A percentile compares a stretch with the other conserved stretches of the same genome.
These are phyloP conservation scores for Grifola frondosa DNA, from an alignment of 1,284 basidiomycete genomes.

Conservation along the genomic window DNA sequence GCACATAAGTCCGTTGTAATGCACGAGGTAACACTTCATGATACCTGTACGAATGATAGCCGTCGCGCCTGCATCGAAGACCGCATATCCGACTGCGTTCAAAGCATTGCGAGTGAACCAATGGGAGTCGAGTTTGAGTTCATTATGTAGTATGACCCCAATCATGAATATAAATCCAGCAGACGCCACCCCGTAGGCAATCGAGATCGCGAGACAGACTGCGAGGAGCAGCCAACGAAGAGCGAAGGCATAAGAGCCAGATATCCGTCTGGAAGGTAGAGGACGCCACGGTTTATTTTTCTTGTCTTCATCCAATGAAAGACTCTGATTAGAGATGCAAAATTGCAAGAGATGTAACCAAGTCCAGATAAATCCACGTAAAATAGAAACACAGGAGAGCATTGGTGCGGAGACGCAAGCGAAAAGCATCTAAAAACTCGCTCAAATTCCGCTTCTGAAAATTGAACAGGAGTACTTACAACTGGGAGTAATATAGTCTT, in stretches of 20 bases:
- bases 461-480: constrained; percentile 24
- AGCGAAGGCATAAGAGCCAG: constrained; percentile 28
- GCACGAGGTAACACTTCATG: constrained; percentile 1
- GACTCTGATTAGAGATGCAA: constrained; percentile 43
- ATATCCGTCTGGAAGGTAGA: constrained; percentile 41
- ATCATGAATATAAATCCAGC: constrained; percentile 31
- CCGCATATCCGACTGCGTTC: constrained; percentile 34
- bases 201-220: constrained; percentile 31
- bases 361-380: constrained; percentile 36
- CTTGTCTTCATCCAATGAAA: constrained; percentile 39
- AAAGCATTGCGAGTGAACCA: constrained; percentile 37
- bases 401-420: constrained; percentile 32
- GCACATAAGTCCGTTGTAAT: neutral
- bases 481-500: constrained; percentile 38
- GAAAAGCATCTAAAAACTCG: constrained; percentile 30
- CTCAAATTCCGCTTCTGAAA: no score
- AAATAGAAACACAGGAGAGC: constrained; percentile 26
- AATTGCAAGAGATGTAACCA: constrained; percentile 45
- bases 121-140: constrained; percentile 32
- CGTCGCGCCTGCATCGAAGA: constrained; percentile 23
- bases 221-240: constrained; percentile 39
- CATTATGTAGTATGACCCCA: constrained; percentile 36
- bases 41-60: constrained; percentile 14
- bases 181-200: neutral
- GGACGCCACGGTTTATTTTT: constrained; percentile 46